Evolutionary conservation across 306 rosid genomes (phyloP).

Genomic region (Trifolium fragiferum): DNA sequence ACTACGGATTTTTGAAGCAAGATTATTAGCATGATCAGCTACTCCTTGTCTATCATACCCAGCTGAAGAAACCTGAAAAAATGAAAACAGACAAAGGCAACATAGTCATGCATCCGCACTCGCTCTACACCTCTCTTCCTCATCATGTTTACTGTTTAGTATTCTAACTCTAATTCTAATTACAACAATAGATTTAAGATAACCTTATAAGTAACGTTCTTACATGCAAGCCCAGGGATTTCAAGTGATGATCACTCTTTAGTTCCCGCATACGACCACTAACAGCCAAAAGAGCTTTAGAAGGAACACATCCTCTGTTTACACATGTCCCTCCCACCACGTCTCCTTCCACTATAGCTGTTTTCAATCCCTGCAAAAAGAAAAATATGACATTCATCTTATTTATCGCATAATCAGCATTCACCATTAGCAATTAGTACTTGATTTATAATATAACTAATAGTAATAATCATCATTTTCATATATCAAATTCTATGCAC

Average conservation of each 20-base stretch:
- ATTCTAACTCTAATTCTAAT: not conserved
- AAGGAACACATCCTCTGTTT: conserved; percentile 98
- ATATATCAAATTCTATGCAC: not conserved
- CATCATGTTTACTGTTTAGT: not conserved
- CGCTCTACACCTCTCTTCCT: conserved; percentile 1
- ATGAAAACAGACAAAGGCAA: conserved; percentile 13
- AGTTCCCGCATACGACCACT: conserved; percentile 99
- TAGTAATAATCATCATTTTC: not conserved
- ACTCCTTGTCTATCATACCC: conserved; percentile 97
- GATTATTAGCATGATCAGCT: conserved; percentile 97
- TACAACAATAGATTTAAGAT: not conserved
- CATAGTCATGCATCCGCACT: not conserved
- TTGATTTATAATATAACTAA: conserved; percentile 2
- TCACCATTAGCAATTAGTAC: not conserved
- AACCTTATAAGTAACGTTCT: conserved; percentile 15
- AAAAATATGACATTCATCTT: too few species aligned
- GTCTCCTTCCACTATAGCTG: conserved; percentile 92
- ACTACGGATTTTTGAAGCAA: conserved; percentile 87
- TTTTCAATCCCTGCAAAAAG: conserved; percentile 82
- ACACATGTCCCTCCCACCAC: conserved; percentile 98
- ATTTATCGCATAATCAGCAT: not conserved
- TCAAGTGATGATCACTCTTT: conserved; percentile 84
- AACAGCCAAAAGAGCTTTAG: conserved; percentile 96
- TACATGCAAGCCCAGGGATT: conserved; percentile 94
- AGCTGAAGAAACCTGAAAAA: conserved; percentile 77